phyloP scores from a whole-genome alignment of 148 eudicot species.

The Cornus kousa region DNA sequence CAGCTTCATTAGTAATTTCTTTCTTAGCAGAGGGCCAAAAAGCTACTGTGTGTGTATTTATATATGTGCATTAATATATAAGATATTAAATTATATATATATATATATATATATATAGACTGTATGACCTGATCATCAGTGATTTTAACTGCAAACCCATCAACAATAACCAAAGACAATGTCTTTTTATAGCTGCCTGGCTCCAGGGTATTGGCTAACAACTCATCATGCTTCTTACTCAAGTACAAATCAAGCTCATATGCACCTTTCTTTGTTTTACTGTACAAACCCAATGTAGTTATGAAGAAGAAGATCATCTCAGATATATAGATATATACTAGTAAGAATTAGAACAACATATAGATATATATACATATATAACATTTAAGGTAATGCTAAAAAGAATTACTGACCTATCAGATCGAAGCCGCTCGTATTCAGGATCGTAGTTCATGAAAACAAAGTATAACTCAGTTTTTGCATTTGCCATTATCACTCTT shows the following conservation, averaged over 20 bases:
- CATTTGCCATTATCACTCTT: conserved; percentile 35
- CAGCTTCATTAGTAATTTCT: background rate
- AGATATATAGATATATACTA: background rate
- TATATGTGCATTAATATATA: too few species aligned
- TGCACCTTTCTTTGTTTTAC: conserved; percentile 58
- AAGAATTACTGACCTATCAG: conserved; percentile 40
- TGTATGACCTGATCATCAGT: conserved; percentile 57
- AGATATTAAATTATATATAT: background rate
- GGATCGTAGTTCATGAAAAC: conserved; percentile 91
- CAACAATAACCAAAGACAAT: conserved; percentile 75
- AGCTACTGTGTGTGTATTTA: background rate
- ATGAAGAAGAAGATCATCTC: background rate
- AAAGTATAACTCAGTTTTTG: conserved; percentile 49
- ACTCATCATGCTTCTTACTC: conserved; percentile 73
- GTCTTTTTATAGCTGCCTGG: conserved; percentile 66
- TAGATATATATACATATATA: background rate
- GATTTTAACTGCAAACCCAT: conserved; percentile 75
- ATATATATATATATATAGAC: background rate
- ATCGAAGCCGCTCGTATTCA: conserved; percentile 77
- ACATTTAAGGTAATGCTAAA: background rate
- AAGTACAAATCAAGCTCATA: conserved; percentile 70
- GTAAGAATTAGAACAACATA: background rate
- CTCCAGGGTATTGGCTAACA: conserved; percentile 52
- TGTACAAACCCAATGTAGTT: conserved; percentile 3
- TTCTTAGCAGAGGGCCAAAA: background rate